Evolutionary conservation across 2,329 filamentous ascomycete genomes (phyloP), one percentile per base, ranked within the genome.

Genomic region (Ramularia collo-cygni): DNA sequence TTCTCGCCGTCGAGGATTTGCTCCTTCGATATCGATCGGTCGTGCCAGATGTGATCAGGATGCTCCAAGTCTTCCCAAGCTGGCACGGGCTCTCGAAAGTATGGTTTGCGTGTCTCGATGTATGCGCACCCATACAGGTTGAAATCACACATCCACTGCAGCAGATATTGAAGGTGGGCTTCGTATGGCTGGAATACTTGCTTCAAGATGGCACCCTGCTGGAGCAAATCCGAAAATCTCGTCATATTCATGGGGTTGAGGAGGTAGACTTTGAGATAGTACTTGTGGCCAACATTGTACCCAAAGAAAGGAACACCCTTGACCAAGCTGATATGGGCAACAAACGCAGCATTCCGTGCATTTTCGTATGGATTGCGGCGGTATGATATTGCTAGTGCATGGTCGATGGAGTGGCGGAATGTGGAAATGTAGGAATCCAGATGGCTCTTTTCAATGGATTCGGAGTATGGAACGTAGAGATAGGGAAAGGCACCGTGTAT

Each of bases 131-230:
- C 93, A 61, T 94, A 96, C 51, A 98, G 70, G 59, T 95, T 98
- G 69, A 93, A 98, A 62, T 98, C 93, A 49, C 83, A 84, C 92
- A 98, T 96, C 77, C 93, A 98, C 64, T 98, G 93, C 8, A 92
- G 72, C 7, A 95, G 67, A 60, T 89, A 96, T 58, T 95, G 87
- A 46, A 96, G 64, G 60, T 98, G 93, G 13, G 85, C 88, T 64
- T 98, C 92, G 58, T 92, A 94, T 0, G 92, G 90, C 57, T 96
- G 90, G 30, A 98, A 83, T 16, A 77, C 74, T 43, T 76, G 77
- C 58, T 85, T 85, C 76, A 96, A 77, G 30, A 98, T 81, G 19
- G 83, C 83, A 6, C 92, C 92, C 62, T 95, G 88, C 13, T 85
- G 81, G 29, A 98, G 71, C 34, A 98, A 71, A 57, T 96, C 89